phyloP scores from a whole-genome alignment of 169 alveolate genomes.

The Cryptosporidium felis region DNA sequence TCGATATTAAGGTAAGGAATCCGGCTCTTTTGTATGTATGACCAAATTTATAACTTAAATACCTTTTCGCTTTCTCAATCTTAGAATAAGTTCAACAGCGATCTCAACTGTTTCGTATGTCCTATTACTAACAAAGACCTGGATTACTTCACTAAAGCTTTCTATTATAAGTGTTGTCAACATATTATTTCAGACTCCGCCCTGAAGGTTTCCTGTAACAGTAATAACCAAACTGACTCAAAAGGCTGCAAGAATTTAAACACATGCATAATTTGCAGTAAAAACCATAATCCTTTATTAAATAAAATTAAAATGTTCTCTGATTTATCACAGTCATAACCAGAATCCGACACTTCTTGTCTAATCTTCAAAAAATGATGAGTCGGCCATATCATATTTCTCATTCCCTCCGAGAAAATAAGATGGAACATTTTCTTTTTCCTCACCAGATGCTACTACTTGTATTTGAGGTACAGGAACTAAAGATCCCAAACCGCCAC shows the following conservation, averaged over 20 bases:
- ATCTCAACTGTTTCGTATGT: slow-evolving; percentile 18
- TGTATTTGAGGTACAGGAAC: no score
- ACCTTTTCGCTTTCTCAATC: not conserved
- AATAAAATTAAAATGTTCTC: slow-evolving; percentile 20
- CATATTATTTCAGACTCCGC: slow-evolving; percentile 21
- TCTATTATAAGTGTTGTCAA: slow-evolving; percentile 5
- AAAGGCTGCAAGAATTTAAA: not conserved
- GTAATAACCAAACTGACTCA: not conserved
- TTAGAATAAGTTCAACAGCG: slow-evolving; percentile 22
- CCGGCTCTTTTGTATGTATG: not conserved
- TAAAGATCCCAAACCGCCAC: no score
- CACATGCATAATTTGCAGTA: slow-evolving; percentile 38
- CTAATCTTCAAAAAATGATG: slow-evolving; percentile 45
- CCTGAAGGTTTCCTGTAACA: not conserved
- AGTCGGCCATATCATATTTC: not conserved
- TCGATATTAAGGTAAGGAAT: slow-evolving; percentile 22
- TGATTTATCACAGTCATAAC: no score
- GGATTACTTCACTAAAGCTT: slow-evolving; percentile 48
- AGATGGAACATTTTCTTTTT: not conserved
- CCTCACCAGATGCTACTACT: no score
- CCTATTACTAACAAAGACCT: slow-evolving; percentile 49
- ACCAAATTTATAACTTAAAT: not conserved
- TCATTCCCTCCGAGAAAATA: slow-evolving; percentile 12
- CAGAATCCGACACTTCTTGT: no score
- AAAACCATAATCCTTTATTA: not conserved